Evolutionary conservation across 352 stramenopile species (phyloP).

Genomic region (Phytophthora hybrid): DNA sequence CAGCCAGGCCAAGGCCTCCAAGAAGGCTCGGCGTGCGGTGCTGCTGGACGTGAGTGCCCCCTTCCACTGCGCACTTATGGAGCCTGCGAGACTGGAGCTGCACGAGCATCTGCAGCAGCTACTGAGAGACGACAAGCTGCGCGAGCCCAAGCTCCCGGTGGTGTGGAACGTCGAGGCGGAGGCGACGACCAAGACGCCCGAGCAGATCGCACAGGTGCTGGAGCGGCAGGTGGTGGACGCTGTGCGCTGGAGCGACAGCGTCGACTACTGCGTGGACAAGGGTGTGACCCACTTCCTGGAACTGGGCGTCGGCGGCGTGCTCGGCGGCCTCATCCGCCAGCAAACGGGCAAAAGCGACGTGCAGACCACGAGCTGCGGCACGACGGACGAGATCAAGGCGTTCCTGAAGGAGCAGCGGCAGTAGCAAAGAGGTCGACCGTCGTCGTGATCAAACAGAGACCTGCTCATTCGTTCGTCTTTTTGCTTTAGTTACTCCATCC

Average conservation of each 20-base stretch:
- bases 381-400: conserved; percentile 59
- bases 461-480: conserved; percentile 25
- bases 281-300: conserved; percentile 70
- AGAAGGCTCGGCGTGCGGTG: conserved; percentile 76
- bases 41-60: conserved; percentile 83
- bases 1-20: conserved; percentile 65
- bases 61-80: conserved; percentile 88
- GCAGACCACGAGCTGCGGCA: conserved; percentile 59
- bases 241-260: conserved; percentile 83
- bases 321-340: conserved; percentile 82
- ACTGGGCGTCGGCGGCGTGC: conserved; percentile 72
- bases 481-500: conserved; percentile 13
- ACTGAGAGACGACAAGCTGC: conserved; percentile 38
- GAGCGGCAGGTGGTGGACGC: conserved; percentile 69
- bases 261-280: conserved; percentile 75
- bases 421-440: not conserved
- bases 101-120: conserved; percentile 46
- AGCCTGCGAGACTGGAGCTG: conserved; percentile 63
- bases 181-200: conserved; percentile 47
- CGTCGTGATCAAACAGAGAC: not conserved
- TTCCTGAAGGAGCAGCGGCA: conserved; percentile 43
- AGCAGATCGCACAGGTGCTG: conserved; percentile 56
- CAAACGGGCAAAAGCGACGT: conserved; percentile 45
- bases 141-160: conserved; percentile 58
- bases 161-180: conserved; percentile 85